Percentiles rank a stretch among this genome's conserved stretches.
phyloP scores from a whole-genome alignment of 2,329 filamentous ascomycete genomes.

The Alternaria ethzedia region DNA sequence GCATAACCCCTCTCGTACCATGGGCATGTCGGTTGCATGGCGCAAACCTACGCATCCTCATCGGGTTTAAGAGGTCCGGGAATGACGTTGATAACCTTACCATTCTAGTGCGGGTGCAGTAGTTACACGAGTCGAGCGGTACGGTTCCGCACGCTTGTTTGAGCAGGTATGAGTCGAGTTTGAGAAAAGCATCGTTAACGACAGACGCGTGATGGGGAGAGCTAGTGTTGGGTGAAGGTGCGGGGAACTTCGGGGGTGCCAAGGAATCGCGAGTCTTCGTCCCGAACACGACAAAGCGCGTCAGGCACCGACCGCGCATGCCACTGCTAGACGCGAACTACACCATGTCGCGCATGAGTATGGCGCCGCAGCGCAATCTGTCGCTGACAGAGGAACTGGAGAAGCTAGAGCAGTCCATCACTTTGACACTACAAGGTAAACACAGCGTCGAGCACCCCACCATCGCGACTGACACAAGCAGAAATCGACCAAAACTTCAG shows the following conservation, averaged over 20 bases:
- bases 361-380: constrained; percentile 63
- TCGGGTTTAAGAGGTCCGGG: constrained; percentile 20
- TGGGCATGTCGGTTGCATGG: constrained; percentile 3
- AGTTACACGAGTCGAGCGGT: neutral
- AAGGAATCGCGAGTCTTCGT: constrained; percentile 18
- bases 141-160: constrained; percentile 6
- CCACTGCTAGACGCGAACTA: constrained; percentile 1
- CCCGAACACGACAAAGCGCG: constrained; percentile 18
- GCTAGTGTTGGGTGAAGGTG: constrained; percentile 1
- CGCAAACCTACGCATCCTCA: constrained; percentile 4
- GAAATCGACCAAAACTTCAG: constrained; percentile 99
- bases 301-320: constrained; percentile 11
- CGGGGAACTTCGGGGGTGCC: constrained; percentile 27
- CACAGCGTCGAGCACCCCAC: constrained; percentile 27
- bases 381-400: constrained; percentile 95
- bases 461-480: constrained; percentile 49
- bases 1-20: constrained; percentile 34
- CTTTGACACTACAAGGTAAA: constrained; percentile 84
- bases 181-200: neutral
- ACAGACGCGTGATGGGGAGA: neutral
- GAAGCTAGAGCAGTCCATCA: constrained; percentile 95
- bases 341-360: constrained; percentile 59
- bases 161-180: neutral
- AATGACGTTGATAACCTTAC: constrained; percentile 10
- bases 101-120: neutral